Conservation (phyloP, 495 filamentous ascomycete genomes). For the Gamarada debralockiae region DNA sequence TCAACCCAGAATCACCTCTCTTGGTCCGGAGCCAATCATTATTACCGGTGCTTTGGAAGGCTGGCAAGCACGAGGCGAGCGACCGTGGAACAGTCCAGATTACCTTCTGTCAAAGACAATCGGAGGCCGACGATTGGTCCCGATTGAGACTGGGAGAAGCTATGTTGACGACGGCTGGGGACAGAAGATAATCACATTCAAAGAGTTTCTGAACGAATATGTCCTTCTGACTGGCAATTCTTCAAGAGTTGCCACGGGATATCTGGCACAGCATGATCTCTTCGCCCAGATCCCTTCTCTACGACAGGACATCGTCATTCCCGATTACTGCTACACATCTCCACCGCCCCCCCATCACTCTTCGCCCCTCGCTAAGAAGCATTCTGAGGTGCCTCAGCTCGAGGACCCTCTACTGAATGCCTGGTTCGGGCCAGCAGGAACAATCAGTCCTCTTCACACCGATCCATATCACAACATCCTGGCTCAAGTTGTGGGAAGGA, state of each 20-base stretch:
- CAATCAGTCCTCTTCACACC: slow-evolving; percentile 88
- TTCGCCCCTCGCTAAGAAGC: slow-evolving; percentile 41
- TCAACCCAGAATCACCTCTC: slow-evolving; percentile 1
- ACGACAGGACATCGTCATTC: slow-evolving; percentile 69
- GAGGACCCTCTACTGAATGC: slow-evolving; percentile 67
- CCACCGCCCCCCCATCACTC: slow-evolving; percentile 47
- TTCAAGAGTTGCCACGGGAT: slow-evolving; percentile 30
- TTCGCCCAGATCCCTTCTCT: slow-evolving; percentile 78
- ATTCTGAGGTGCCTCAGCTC: slow-evolving; percentile 22
- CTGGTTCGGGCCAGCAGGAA: slow-evolving; percentile 83
- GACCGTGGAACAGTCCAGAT: slow-evolving; percentile 65
- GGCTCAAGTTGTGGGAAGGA: slow-evolving; percentile 83
- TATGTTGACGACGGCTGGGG: slow-evolving; percentile 89
- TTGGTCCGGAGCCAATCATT: slow-evolving; percentile 58
- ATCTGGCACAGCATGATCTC: slow-evolving; percentile 89
- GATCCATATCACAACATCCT: slow-evolving; percentile 94
- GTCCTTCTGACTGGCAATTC: slow-evolving; percentile 30
- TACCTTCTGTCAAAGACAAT: slow-evolving; percentile 79
- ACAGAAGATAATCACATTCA: slow-evolving; percentile 75
- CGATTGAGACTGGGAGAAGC: slow-evolving; percentile 82
- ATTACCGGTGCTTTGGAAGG: slow-evolving; percentile 57
- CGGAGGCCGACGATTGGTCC: slow-evolving; percentile 72
- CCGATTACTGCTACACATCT: slow-evolving; percentile 79
- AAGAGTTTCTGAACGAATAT: slow-evolving; percentile 62
- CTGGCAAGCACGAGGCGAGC: slow-evolving; percentile 75